Conservation (phyloP, 176 grass and related monocot species). For the Cymbopogon citratus region DNA sequence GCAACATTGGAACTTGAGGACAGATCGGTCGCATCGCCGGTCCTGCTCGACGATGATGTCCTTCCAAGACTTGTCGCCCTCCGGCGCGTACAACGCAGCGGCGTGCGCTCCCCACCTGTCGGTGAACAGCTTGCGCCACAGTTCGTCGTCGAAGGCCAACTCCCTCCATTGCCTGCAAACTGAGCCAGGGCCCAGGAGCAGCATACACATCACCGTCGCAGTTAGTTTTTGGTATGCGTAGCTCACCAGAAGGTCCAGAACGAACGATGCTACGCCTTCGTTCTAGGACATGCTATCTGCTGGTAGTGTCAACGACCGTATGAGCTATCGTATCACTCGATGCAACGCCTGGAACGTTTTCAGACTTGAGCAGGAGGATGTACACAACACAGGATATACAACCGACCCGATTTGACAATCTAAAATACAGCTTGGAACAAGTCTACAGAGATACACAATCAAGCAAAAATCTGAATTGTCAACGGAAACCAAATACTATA, state of each 20-base stretch:
- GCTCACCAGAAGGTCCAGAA: background rate
- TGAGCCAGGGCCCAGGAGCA: background rate
- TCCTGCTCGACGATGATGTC: slow-evolving; percentile 70
- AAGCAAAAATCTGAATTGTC: no score
- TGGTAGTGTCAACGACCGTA: no score
- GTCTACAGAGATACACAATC: no score
- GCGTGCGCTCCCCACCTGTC: slow-evolving; percentile 58
- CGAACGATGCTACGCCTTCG: background rate
- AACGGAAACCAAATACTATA: no score
- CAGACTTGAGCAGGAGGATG: no score
- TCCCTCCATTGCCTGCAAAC: slow-evolving; percentile 77
- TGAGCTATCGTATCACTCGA: no score
- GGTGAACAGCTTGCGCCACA: slow-evolving; percentile 64
- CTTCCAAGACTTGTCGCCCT: slow-evolving; percentile 60
- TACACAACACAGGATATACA: no score
- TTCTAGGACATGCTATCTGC: background rate
- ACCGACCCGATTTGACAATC: no score
- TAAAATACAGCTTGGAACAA: no score
- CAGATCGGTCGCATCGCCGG: slow-evolving; percentile 24
- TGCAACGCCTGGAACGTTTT: background rate
- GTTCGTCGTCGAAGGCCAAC: slow-evolving; percentile 62
- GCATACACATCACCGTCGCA: background rate
- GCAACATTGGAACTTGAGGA: background rate
- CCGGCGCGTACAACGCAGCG: slow-evolving; percentile 60
- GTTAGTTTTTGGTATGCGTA: background rate